Base-by-base conservation (phyloP, 2,329 filamentous ascomycete genomes). In the Monilinia polystroma region DNA sequence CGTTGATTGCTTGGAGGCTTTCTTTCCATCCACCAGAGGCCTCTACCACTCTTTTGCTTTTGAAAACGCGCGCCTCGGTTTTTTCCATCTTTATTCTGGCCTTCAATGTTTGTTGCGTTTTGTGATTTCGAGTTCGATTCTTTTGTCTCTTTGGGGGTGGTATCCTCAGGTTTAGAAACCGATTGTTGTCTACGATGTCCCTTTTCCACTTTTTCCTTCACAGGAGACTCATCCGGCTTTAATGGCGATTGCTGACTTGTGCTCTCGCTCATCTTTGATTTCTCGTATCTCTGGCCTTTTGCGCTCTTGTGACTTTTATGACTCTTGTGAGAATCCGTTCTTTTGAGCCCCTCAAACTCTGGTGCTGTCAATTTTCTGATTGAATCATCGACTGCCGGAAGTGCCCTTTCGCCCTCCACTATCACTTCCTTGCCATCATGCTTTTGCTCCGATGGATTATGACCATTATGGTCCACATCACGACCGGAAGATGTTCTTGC, bases 21-120 rank as follows among this genome's bases (percentile, higher is more conserved):
- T 29, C 63, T 43, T 43, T 60, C 54, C 63, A 66, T 66, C 63
- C 63, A 66, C 63, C 63, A 66, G 2, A 66, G 32, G 16, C 63
- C 63, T 60, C 63, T 66, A 26, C 53, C 47, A 51, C 63, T 66
- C 55, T 66, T 66, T 43, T 66, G 54, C 35, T 66, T 66, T 26
- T 47, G 26, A 43, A 60, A 45, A 20, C 55, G 54, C 2, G 54
- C 12, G 45, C 29, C 43, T 23, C 45, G 43, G 10, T 52, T 66
- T 6, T 11, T 38, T 14, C 43, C 45, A 11, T 49, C 49, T 29
- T 53, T 35, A 5, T 26, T 60, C 43, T 23, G 57, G 12, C 41
- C 29, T 23, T 65, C 45, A 32, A 20, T n/a, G 10, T 23, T 18
- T n/a, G 43, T 2, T 26, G 47, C 55, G 11, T 58, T 59, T 4